Percentiles rank a stretch among this genome's conserved stretches.
Conservation (phyloP, 164 flowering plant species). For the Vitis labrusca region DNA sequence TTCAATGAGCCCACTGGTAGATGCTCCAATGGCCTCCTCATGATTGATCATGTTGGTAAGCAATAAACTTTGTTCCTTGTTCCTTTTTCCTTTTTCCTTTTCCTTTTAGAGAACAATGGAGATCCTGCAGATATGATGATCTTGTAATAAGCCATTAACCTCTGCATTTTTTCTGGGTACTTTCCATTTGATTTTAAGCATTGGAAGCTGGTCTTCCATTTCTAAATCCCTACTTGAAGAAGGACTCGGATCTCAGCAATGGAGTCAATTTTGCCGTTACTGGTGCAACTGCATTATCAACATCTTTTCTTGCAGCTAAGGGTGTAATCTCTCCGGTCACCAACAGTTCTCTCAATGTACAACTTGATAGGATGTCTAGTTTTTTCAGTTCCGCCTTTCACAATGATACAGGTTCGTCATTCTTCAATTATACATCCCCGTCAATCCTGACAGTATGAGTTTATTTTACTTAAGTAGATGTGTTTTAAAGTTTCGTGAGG, state of each 20-base stretch:
- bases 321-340: neutral
- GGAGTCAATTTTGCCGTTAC: slow-evolving; percentile 41
- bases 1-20: slow-evolving; percentile 15
- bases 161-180: too few species aligned
- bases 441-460: too few species aligned
- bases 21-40: slow-evolving; percentile 25
- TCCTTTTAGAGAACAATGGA: too few species aligned
- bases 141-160: too few species aligned
- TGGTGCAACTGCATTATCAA: slow-evolving; percentile 25
- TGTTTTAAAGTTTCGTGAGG: too few species aligned
- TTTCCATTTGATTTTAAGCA: slow-evolving; percentile 1
- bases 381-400: too few species aligned
- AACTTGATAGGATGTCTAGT: slow-evolving; percentile 18
- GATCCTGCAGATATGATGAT: too few species aligned
- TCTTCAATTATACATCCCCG: too few species aligned
- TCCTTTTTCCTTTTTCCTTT: too few species aligned
- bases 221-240: slow-evolving; percentile 10
- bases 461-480: too few species aligned
- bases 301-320: neutral
- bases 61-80: neutral
- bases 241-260: neutral
- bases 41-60: slow-evolving; percentile 26
- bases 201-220: slow-evolving; percentile 13
- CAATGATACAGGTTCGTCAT: too few species aligned
- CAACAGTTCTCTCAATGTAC: slow-evolving; percentile 8